Evolutionary conservation across 345 rosid genomes (phyloP).

Genomic region (Sonneratia alba): DNA sequence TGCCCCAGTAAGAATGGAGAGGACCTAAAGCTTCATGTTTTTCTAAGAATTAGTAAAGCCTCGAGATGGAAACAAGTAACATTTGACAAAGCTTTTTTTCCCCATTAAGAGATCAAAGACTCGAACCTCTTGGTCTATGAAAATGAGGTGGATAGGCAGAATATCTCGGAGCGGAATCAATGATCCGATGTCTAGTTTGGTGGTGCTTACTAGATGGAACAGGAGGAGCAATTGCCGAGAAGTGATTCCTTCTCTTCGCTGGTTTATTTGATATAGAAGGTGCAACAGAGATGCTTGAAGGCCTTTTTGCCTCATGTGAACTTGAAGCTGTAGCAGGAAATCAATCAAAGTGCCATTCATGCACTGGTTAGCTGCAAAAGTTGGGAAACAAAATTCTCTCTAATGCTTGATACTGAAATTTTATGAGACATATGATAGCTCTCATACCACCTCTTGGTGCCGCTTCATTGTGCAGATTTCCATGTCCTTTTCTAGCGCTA

Average conservation of each 20-base stretch:
- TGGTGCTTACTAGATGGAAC: conserved; percentile 21
- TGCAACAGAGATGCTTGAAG: conserved; percentile 42
- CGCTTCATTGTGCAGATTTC: conserved; percentile 15
- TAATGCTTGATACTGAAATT: not conserved
- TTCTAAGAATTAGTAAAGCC: not conserved
- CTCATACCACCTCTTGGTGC: conserved; percentile 24
- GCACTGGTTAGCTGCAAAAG: not conserved
- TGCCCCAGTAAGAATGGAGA: conserved; percentile 16
- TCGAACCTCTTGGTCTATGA: conserved; percentile 23
- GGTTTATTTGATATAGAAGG: conserved; percentile 28
- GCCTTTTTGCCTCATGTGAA: conserved; percentile 20
- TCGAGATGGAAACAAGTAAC: not conserved
- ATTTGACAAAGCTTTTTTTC: not conserved
- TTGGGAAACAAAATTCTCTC: not conserved
- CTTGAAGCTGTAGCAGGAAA: conserved; percentile 23
- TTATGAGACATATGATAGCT: not conserved
- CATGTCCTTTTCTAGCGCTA: conserved; percentile 16
- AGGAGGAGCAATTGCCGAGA: conserved; percentile 26
- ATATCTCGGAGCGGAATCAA: conserved; percentile 19
- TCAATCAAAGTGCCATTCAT: not conserved
- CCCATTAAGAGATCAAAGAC: not conserved
- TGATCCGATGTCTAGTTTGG: conserved; percentile 17
- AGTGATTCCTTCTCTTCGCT: conserved; percentile 16
- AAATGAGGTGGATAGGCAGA: conserved; percentile 17
- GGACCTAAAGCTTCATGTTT: conserved; percentile 20